Conservation (phyloP, 2,329 filamentous ascomycete species). For the Elsinoe batatas region DNA sequence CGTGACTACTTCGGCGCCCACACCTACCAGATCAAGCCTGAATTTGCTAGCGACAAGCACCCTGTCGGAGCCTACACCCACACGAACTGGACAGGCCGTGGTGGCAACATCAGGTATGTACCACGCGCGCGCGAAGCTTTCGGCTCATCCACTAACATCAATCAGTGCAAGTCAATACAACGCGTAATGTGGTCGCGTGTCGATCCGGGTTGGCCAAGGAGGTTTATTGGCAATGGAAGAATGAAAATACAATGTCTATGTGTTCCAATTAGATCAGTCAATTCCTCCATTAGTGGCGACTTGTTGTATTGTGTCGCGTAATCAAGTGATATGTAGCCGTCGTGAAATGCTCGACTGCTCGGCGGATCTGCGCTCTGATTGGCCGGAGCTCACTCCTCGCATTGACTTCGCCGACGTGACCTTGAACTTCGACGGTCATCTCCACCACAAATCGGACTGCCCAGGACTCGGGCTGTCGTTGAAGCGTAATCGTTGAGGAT, state of each 20-base stretch:
- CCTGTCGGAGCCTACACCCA: constrained; percentile 80
- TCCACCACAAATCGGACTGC: neutral
- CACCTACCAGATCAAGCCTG: constrained; percentile 46
- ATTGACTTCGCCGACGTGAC: neutral
- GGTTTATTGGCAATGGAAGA: neutral
- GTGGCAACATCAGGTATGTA: constrained; percentile 70
- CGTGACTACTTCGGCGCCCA: constrained; percentile 91
- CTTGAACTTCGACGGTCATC: neutral
- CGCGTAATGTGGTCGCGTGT: neutral
- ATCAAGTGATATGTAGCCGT: no score
- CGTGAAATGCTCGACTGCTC: neutral
- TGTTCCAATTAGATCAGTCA: no score
- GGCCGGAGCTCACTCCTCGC: neutral
- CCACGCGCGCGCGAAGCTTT: no score
- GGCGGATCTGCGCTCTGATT: neutral
- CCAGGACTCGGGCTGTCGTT: neutral
- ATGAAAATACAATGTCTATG: neutral
- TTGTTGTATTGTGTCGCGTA: no score
- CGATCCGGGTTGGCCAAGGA: neutral
- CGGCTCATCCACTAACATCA: no score
- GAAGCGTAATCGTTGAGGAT: no score
- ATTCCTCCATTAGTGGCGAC: no score
- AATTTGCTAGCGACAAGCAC: constrained; percentile 52
- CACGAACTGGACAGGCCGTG: constrained; percentile 99
- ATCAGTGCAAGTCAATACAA: constrained; percentile 21